These are phyloP conservation scores for Xylariaceae sp. DNA, from an alignment of 2,329 filamentous ascomycete genomes.

Conservation along the genomic window DNA sequence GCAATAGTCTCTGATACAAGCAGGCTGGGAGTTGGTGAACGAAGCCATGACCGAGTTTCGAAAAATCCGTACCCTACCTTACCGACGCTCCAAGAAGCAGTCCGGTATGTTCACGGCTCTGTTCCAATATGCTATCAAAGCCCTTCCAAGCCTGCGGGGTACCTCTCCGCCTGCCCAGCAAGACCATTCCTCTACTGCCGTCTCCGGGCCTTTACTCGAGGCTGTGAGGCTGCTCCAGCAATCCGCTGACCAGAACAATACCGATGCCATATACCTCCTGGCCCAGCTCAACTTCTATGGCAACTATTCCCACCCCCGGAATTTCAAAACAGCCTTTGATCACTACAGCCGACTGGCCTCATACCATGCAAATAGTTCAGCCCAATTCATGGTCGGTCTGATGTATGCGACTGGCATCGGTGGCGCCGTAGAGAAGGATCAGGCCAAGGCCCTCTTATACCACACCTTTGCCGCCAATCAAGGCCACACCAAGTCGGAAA, in stretches of 20 bases:
- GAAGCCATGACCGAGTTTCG: slow-evolving; percentile 46
- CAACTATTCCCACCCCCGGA: slow-evolving; percentile 81
- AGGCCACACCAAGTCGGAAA: slow-evolving; percentile 81
- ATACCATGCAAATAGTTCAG: slow-evolving; percentile 79
- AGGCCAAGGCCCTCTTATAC: slow-evolving; percentile 88
- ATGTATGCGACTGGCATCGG: slow-evolving; percentile 94
- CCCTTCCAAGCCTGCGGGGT: slow-evolving; percentile 46
- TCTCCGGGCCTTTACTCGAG: slow-evolving; percentile 42
- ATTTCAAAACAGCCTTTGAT: slow-evolving; percentile 74
- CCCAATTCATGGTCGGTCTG: slow-evolving; percentile 91
- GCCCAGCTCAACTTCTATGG: slow-evolving; percentile 97
- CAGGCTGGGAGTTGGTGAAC: slow-evolving; percentile 51
- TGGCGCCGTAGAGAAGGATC: slow-evolving; percentile 73
- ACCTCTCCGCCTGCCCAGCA: slow-evolving; percentile 37
- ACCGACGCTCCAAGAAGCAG: slow-evolving; percentile 40
- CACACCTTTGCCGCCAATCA: slow-evolving; percentile 88
- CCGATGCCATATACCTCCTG: slow-evolving; percentile 83
- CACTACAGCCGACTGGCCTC: slow-evolving; percentile 76
- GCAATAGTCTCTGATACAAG: neutral
- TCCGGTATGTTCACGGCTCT: slow-evolving; percentile 39
- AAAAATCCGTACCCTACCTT: slow-evolving; percentile 43
- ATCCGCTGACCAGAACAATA: slow-evolving; percentile 53
- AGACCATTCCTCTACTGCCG: slow-evolving; percentile 30
- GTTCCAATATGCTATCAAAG: slow-evolving; percentile 41
- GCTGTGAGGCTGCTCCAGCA: slow-evolving; percentile 50